Conservation (phyloP, 345 rosid species). For the Pistacia integerrima region DNA sequence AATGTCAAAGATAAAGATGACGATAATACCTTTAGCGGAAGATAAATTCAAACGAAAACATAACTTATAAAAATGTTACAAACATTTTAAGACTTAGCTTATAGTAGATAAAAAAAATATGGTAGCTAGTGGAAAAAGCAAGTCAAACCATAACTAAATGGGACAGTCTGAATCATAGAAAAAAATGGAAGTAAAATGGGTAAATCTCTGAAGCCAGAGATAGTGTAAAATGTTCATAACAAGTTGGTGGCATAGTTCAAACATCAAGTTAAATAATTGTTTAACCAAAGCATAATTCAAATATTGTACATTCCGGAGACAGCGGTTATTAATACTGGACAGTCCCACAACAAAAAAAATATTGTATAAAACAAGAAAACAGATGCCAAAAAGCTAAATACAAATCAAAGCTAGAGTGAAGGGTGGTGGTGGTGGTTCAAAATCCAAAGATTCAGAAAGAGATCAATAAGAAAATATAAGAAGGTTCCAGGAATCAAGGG, state of each 20-base stretch:
- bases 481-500: conserved; percentile 98
- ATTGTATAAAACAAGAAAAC: neutral
- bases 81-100: too few species aligned
- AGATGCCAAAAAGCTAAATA: conserved; percentile 29
- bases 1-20: too few species aligned
- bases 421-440: conserved; percentile 14
- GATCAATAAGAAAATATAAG: conserved; percentile 49
- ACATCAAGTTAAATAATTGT: conserved; percentile 4
- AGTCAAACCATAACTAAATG: neutral
- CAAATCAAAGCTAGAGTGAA: conserved; percentile 18
- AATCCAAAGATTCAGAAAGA: conserved; percentile 40
- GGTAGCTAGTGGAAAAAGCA: neutral
- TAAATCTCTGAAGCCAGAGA: conserved; percentile 25
- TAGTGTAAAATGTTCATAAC: neutral
- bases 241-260: conserved; percentile 21
- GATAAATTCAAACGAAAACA: too few species aligned
- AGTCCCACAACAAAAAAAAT: conserved; percentile 46
- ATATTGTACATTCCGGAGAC: conserved; percentile 45
- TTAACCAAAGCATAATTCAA: conserved; percentile 14
- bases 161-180: conserved; percentile 13
- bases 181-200: neutral
- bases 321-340: conserved; percentile 70
- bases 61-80: too few species aligned
- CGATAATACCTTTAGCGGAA: too few species aligned
- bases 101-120: neutral